Evolutionary conservation across 768 basidiomycete genomes (phyloP).

Genomic region (Leccinum longicurvipes): DNA sequence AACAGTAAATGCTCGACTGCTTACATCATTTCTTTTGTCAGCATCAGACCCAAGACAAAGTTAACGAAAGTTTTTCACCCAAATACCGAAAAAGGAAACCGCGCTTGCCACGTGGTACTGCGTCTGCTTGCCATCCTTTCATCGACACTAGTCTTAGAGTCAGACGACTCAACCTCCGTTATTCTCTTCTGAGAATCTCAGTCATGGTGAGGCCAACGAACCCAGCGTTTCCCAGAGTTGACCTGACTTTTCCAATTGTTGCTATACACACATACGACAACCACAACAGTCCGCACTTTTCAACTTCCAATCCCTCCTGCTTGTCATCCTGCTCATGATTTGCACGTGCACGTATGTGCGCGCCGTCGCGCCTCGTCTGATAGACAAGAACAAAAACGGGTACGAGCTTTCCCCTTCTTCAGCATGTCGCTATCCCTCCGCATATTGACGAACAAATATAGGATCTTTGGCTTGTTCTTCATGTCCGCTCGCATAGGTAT

Average conservation of each 20-base stretch:
- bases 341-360: slow-evolving; percentile 98
- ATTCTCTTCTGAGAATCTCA: neutral
- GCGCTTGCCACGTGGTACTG: neutral
- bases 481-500: slow-evolving; percentile 94
- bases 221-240: neutral
- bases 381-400: slow-evolving; percentile 96
- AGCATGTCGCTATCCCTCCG: neutral
- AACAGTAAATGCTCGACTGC: too few relatives aligned
- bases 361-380: slow-evolving; percentile 80
- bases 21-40: too few relatives aligned
- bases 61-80: too few relatives aligned
- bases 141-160: too few relatives aligned
- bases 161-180: neutral
- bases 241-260: neutral
- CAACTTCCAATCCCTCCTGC: slow-evolving; percentile 94
- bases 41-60: too few relatives aligned
- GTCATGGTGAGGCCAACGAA: neutral
- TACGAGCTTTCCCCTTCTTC: slow-evolving; percentile 32
- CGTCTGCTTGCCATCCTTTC: too few relatives aligned
- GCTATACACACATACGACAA: neutral
- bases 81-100: neutral
- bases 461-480: slow-evolving; percentile 90
- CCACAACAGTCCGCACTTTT: slow-evolving; percentile 82
- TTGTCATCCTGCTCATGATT: slow-evolving; percentile 89
- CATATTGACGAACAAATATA: slow-evolving; percentile 29